phyloP scores from a whole-genome alignment of 176 grass and related monocot species.

The Hyparrhenia diplandra region DNA sequence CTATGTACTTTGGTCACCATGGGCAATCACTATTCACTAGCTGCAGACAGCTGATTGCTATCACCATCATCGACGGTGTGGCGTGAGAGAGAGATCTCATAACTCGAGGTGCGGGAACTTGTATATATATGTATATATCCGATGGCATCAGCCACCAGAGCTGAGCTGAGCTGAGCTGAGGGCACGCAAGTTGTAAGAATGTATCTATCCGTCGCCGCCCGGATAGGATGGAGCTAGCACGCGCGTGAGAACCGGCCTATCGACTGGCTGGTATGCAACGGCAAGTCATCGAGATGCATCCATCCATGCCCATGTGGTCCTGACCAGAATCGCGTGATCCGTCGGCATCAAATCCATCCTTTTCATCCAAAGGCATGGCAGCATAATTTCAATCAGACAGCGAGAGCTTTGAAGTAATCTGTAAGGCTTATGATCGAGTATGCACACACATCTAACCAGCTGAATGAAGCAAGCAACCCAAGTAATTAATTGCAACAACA shows the following conservation, averaged over 20 bases:
- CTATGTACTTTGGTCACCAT: too few species aligned
- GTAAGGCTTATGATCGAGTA: not conserved
- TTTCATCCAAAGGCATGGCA: slow-evolving; percentile 25
- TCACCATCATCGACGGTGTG: not conserved
- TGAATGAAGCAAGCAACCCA: not conserved
- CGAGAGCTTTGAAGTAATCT: not conserved
- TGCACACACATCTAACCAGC: not conserved
- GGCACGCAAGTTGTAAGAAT: not conserved
- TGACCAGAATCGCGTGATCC: not conserved
- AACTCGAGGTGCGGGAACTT: not conserved
- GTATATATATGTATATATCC: not conserved
- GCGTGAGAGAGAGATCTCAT: not conserved
- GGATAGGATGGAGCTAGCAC: not conserved
- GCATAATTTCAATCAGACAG: slow-evolving; percentile 14
- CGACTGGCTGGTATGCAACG: not conserved
- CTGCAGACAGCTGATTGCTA: not conserved
- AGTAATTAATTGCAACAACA: not conserved
- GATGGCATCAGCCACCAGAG: not conserved
- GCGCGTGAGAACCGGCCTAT: not conserved
- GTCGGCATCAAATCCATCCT: slow-evolving; percentile 15
- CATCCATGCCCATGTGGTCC: not conserved
- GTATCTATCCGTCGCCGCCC: not conserved
- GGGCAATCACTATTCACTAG: too few species aligned
- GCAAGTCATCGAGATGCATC: not conserved
- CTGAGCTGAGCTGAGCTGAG: not conserved